These are phyloP conservation scores for Corinectria fuckeliana DNA, from an alignment of 2,329 filamentous ascomycete genomes.

Conservation along the genomic window DNA sequence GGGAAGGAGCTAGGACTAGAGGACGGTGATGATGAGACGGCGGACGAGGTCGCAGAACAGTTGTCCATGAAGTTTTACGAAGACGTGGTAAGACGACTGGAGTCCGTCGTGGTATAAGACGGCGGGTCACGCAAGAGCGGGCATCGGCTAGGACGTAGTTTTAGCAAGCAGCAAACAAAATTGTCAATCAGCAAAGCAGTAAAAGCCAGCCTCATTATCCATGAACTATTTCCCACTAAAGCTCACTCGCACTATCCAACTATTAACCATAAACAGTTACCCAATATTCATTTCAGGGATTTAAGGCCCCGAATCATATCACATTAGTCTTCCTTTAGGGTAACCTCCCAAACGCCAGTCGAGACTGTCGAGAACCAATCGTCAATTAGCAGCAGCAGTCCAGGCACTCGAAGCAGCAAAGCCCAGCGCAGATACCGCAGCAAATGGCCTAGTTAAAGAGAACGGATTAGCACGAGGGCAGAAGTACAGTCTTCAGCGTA, in stretches of 20 bases:
- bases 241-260: conserved; percentile 7
- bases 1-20: conserved; percentile 45
- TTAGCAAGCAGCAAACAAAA: not conserved
- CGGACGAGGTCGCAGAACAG: conserved; percentile 47
- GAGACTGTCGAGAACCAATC: not conserved
- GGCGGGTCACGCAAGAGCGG: not conserved
- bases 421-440: conserved; percentile 49
- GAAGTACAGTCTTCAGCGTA: not conserved
- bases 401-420: conserved; percentile 49
- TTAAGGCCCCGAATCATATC: not conserved
- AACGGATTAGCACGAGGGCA: not conserved
- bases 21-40: conserved; percentile 49
- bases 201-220: too few species aligned
- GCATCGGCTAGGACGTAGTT: not conserved
- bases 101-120: conserved; percentile 43
- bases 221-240: not conserved
- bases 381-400: conserved; percentile 41
- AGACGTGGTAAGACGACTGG: conserved; percentile 52
- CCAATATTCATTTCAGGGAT: not conserved
- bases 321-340: not conserved
- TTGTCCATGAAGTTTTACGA: conserved; percentile 52
- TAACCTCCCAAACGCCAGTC: conserved; percentile 29
- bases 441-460: conserved; percentile 44
- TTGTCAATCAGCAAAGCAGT: not conserved
- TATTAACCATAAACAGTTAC: conserved; percentile 3